phyloP scores from a whole-genome alignment of 352 stramenopile species.

The Pythium folliculosum region DNA sequence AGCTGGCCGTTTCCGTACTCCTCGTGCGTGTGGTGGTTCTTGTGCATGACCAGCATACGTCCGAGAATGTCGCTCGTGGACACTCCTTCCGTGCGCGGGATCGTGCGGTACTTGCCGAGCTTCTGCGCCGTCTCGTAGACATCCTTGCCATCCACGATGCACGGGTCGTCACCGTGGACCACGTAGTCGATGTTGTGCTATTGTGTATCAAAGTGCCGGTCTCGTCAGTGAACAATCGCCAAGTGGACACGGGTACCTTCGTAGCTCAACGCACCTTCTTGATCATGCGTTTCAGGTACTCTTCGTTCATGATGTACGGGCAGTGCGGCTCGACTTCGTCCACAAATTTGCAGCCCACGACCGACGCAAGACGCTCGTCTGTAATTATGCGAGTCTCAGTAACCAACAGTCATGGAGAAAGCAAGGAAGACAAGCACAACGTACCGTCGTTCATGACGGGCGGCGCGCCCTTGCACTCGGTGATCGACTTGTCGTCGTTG shows the following conservation, averaged over 20 bases:
- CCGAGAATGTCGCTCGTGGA: slow-evolving; percentile 99
- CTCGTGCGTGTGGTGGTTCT: slow-evolving; percentile 90
- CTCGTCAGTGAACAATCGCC: too few relatives aligned
- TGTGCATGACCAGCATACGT: slow-evolving; percentile 97
- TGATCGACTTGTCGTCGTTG: slow-evolving; percentile 98
- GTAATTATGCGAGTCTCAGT: neutral
- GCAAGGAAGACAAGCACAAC: neutral
- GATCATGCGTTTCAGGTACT: slow-evolving; percentile 98
- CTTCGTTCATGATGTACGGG: slow-evolving; percentile 98
- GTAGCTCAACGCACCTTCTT: slow-evolving; percentile 67
- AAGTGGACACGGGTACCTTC: neutral
- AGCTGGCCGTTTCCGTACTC: slow-evolving; percentile 79
- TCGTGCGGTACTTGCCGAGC: slow-evolving; percentile 95
- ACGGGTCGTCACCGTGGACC: slow-evolving; percentile 98
- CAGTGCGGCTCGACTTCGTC: slow-evolving; percentile 97
- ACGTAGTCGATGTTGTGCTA: slow-evolving; percentile 98
- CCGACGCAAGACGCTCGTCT: slow-evolving; percentile 95
- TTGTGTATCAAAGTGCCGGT: too few relatives aligned
- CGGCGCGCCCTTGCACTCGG: slow-evolving; percentile 93
- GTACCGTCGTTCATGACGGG: slow-evolving; percentile 95
- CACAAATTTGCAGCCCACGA: slow-evolving; percentile 98
- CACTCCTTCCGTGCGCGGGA: slow-evolving; percentile 95
- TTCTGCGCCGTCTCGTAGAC: slow-evolving; percentile 97
- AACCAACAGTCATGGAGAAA: neutral
- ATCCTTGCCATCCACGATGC: slow-evolving; percentile 98